Evolutionary conservation across 208 protist species (phyloP), one percentile per base, ranked within the genome.

Genomic region (Strigomonas culicis): DNA sequence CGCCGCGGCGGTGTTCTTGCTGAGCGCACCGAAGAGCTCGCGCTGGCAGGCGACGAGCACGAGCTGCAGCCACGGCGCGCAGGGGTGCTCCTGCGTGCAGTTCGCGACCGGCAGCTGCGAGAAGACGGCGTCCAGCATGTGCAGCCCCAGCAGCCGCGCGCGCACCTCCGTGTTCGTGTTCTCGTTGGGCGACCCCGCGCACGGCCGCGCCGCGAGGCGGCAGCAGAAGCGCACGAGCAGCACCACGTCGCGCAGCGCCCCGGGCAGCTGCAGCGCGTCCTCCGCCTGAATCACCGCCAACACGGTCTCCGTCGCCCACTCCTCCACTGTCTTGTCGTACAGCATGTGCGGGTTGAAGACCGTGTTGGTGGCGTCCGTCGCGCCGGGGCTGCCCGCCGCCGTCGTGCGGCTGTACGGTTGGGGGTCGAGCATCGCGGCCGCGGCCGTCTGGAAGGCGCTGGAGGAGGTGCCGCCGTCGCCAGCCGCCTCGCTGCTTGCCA

Each of bases 101-200:
- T 93, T 95, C 43, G 85, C 79, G 19, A 82, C 67, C 30, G 86
- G 86, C 47, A 95, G 59, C 17, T 75, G 70, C 27, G 70, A 32
- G 11, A 93, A 68, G 4, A 90, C 39, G 22, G 64, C 31, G 63
- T 85, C 74, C 32, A 95, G 66, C 70, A 87, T 72, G 46, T 78
- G 71, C 46, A 94, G 61, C 49, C 72, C 74, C 24, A 91, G 59
- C 53, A 83, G 75, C 2, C 88, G 79, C 30, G 69, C 70, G 4
- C 72, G 80, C 51, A 90, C 70, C 28, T 82, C 79, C 13, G 50
- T 46, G 66, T 79, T 82, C 66, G 59, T 63, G 34, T 39, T 39
- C 24, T 76, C 76, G 31, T 70, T 86, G 27, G 70, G 62, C 4
- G 76, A 70, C 7, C 75, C 86, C 44, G 44, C 74, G 47, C 63